phyloP scores from a whole-genome alignment of 306 rosid genomes.

The Cotoneaster glaucophyllus region DNA sequence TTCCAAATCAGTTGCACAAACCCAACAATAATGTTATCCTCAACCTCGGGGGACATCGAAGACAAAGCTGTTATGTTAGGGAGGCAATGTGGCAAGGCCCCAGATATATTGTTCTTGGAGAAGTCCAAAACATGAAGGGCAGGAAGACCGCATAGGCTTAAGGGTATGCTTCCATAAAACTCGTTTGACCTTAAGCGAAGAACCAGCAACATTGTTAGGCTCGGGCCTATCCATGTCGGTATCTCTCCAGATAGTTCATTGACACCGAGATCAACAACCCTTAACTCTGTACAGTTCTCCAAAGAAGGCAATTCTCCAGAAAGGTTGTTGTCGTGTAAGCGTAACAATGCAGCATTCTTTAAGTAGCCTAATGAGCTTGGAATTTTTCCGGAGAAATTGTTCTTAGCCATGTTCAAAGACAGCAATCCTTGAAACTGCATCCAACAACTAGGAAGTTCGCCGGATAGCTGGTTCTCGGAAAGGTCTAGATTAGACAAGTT shows the following conservation, averaged over 20 bases:
- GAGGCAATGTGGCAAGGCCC: constrained; percentile 1
- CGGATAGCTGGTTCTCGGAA: not conserved
- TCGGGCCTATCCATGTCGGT: constrained; percentile 15
- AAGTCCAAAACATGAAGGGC: constrained; percentile 3
- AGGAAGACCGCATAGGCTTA: not conserved
- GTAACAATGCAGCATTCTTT: not conserved
- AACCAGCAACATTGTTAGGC: not conserved
- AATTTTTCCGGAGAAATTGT: constrained; percentile 6
- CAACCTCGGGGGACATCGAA: not conserved
- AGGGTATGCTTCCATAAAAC: constrained; percentile 9
- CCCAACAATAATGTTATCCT: not conserved
- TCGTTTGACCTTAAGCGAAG: constrained; percentile 2
- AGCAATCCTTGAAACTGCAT: accelerated
- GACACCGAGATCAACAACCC: constrained; percentile 12
- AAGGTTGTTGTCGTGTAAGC: not conserved
- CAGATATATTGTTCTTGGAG: not conserved
- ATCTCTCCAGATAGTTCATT: constrained; percentile 15
- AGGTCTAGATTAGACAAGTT: not conserved
- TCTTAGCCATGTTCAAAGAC: not conserved
- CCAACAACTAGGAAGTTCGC: constrained; percentile 17
- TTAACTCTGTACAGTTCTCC: constrained; percentile 4
- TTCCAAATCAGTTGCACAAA: constrained; percentile 5
- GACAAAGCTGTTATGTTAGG: constrained; percentile 14
- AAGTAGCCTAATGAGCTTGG: constrained; percentile 12
- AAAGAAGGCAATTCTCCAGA: constrained; percentile 20